These are phyloP conservation scores for Dryas alaskensis DNA, from an alignment of 306 rosid species.

Conservation along the genomic window DNA sequence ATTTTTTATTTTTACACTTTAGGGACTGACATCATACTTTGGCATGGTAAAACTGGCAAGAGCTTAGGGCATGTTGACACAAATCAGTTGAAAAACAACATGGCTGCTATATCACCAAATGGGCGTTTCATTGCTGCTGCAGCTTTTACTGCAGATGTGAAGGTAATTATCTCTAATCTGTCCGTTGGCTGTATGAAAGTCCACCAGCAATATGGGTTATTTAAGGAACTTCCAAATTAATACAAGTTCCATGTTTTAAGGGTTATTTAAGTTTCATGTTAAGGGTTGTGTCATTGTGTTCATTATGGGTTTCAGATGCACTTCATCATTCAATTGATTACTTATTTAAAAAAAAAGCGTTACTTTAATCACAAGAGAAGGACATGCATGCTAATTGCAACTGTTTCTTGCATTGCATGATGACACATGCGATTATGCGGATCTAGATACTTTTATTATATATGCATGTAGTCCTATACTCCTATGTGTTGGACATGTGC, in stretches of 20 bases:
- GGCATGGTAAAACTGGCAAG: constrained; percentile 98
- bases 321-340: not conserved
- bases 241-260: not conserved
- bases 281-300: not conserved
- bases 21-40: constrained; percentile 90
- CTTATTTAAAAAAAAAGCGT: not conserved
- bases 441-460: not conserved
- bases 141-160: constrained; percentile 98
- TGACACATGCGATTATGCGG: not conserved
- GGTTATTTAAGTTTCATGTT: not conserved
- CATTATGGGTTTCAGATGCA: not conserved
- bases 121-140: constrained; percentile 99
- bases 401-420: not conserved
- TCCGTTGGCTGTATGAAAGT: constrained; percentile 7
- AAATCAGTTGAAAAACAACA: constrained; percentile 88
- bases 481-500: not conserved
- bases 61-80: constrained; percentile 84
- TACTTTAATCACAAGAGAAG: not conserved
- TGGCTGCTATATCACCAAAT: constrained; percentile 92
- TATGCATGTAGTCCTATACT: not conserved
- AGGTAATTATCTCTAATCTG: constrained; percentile 43
- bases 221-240: not conserved
- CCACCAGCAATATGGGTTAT: not conserved
- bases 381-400: not conserved
- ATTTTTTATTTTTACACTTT: constrained; percentile 9